phyloP scores from a whole-genome alignment of 2,329 filamentous ascomycete species.

The Cercospora citrullina region DNA sequence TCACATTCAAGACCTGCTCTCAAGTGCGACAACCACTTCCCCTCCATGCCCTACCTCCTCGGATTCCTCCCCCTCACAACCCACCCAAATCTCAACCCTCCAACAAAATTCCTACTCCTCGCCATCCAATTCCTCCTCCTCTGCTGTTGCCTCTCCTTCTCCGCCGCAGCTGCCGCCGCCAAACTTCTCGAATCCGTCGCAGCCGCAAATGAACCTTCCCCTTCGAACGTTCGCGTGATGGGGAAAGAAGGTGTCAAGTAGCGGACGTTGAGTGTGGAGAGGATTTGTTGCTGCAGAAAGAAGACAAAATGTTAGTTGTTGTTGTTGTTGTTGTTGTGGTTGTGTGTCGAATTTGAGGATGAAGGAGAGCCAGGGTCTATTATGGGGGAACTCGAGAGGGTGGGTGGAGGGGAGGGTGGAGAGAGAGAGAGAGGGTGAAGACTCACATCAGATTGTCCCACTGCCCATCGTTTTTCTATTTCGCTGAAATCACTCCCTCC shows the following conservation, averaged over 20 bases:
- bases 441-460: neutral
- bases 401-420: too few relatives aligned
- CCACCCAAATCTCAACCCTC: neutral
- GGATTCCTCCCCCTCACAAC: neutral
- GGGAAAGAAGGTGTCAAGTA: slow-evolving; percentile 26
- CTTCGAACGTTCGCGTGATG: slow-evolving; percentile 2
- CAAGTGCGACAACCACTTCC: too few relatives aligned
- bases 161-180: neutral
- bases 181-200: slow-evolving; percentile 17
- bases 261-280: slow-evolving; percentile 20
- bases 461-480: neutral
- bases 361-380: too few relatives aligned
- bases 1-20: neutral
- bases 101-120: slow-evolving; percentile 23
- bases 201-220: slow-evolving; percentile 1
- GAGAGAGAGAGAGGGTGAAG: too few relatives aligned
- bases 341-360: too few relatives aligned
- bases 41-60: too few relatives aligned
- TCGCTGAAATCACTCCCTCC: neutral
- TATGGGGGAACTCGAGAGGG: too few relatives aligned
- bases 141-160: neutral
- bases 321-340: too few relatives aligned
- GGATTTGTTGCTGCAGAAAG: slow-evolving; percentile 20
- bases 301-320: too few relatives aligned
- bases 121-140: slow-evolving; percentile 15